Base-by-base conservation (phyloP, 495 filamentous ascomycete species). In the Neurospora cerealis region DNA sequence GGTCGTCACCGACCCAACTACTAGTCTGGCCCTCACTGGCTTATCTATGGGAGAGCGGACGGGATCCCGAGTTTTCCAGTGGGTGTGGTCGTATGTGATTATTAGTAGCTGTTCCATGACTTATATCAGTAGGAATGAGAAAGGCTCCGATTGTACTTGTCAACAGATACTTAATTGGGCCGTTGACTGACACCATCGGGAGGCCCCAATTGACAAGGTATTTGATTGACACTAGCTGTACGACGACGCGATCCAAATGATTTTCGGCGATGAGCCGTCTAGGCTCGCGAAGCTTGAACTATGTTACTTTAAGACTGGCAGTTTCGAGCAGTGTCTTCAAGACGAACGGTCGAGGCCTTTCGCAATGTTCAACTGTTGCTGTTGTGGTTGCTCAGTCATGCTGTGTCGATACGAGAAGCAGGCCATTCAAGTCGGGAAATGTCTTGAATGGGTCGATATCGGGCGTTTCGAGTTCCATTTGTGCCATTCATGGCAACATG, bases 1-100 rank as follows among this genome's bases (percentile, higher is more conserved):
- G 71, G 72, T 86, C 79, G 81, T 85, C 85, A 85, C 81, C 84
- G 79, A 85, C 83, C 81, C 80, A 81, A 85, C 80, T 84, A 83
- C 84, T 84, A 78, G 77, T 83, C 80, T 71, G 54, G 74, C 72
- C 41, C 46, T 75, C 72, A 75, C 71, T 74, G 70, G 80, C 78
- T 83, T 82, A 78, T 28, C 24, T 28, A 28, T 28, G 24, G 24
- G 78, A 83, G 84, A 86, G 81, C 85, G 81, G 82, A 86, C 83
- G 83, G 85, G 84, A 83, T 83, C 79, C 32, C 83, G 82, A 81
- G 76, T 81, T 80, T 73, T 85, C 83, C 74, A 77, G 44, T 78
- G 78, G 78, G 72, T 84, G 79, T 85, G 83, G 83, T 83, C 83
- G 83, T 83, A 85, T 81, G 80, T 81, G 72, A n/a, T 3, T 15